Evolutionary conservation across 768 basidiomycete genomes (phyloP), one percentile per base, ranked within the genome.

Genomic region (Cystoderma amianthinum): DNA sequence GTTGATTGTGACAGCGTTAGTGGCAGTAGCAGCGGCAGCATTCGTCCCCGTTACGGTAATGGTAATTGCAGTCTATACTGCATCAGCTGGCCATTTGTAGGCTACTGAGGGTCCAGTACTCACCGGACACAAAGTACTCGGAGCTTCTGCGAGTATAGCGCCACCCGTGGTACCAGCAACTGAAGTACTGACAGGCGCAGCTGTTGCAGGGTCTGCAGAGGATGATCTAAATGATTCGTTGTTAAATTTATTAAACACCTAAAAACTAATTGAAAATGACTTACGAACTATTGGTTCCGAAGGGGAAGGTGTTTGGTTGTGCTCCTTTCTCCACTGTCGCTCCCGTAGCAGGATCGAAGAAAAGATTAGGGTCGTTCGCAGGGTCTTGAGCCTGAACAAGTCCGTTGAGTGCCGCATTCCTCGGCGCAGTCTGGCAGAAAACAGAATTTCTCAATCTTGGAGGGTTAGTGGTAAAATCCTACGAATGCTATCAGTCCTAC

Each of bases 401-500:
- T 1, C 73, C 74, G 39, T 64, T 62, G 15, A 78, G 63, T 46
- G 74, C 62, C 12, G 62, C 15, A 45, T 78, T 77, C 52, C 63
- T 65, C 15, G 76, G 75, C 1, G 71, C 65, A 44, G 62, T 70
- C 55, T 71, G 71, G 57, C 77, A 80, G 58, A 74, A 78, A 39
- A 78, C 74, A 2, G 75, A 76, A 59, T 76, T 77, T 33, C 74
- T 63, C 36, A 58, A 48, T 15, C 63, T 60, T 10, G 71, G 69
- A 3, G 79, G 74, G 48, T 76, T 72, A 2, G 63, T 68, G 7
- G 63, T 64, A 54, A 76, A 77, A 50, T 78, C 75, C 72, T 77
- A 38, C n/a, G 9, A 19, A 22, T 23, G 34, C 34, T 13, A 41
- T 28, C 19, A 33, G 19, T 34, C 13, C 25, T n/a, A n/a, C n/a